Base-by-base conservation (phyloP, 768 basidiomycete species). In the Kondoa subrosea region DNA sequence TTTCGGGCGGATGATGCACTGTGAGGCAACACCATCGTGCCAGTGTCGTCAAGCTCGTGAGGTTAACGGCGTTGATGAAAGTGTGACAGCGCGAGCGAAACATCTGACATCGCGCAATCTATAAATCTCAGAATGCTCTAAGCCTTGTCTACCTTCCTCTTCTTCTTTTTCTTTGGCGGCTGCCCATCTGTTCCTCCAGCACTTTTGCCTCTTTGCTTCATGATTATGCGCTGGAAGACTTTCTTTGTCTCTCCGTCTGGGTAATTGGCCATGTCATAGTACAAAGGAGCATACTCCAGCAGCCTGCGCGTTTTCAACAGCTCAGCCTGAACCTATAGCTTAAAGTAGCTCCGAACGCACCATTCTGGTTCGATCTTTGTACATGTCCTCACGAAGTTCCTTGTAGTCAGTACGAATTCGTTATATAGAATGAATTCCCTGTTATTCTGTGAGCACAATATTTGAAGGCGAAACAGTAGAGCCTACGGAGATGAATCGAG, bases 331-430 rank as follows among this genome's bases (percentile, higher is more conserved):
- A 40, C 64, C 25, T 50, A 64, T 21, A n/a, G 0, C 34, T 2
- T 21, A 25, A 34, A 15, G 16, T 25, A 60, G 32, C 1, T 56
- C 30, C 14, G 26, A 78, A 50, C 81, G 57, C 75, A 89, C 91
- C 95, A 97, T 74, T 93, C 91, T 1, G 87, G 82, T 74, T 82
- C 81, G 66, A 93, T 82, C 66, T 91, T 89, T 0, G 91, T 85
- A 25, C 93, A 89, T 0, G 89, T 93, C 31, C 95, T 85, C 74
- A 99, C 91, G 74, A 87, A 97, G 69, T 80, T 75, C 17, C 70
- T 78, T 3, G 89, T 88, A 4, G 92, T 97, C 71, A 96, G 78
- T 12, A 96, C 90, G 72, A 96, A 99, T 78, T 72, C 73, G 68
- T 73, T 70, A 65, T 75, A 74, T 58, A 74, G 66, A 58, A 73